Base-by-base conservation (phyloP, 441 rosid species). In the Aquilaria agallochum region DNA sequence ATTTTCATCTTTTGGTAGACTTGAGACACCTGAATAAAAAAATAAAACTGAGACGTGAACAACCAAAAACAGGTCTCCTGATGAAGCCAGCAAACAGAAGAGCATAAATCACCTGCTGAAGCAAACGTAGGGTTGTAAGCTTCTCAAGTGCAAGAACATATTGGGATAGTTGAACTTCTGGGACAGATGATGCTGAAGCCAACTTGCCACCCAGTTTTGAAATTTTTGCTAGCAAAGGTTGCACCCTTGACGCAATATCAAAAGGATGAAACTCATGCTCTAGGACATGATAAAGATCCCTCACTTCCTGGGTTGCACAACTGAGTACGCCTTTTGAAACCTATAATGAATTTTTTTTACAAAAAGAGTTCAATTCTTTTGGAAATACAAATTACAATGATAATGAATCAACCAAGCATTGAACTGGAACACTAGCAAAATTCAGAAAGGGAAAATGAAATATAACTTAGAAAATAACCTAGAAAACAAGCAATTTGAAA, bases 141-240 rank as follows among this genome's bases (percentile, higher is more conserved):
- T 82, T 92, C 71, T 92, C 97, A 66, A 95, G 76, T 45, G 92
- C 78, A 63, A 89, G 80, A 81, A 86, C 83, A 74, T 95, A 95
- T n/a, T 89, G 87, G 15, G 94, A 82, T 15, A 95, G 82, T 53
- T 87, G 89, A 72, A 89, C 90, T 76, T 95, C 97, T 30, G 98
- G 90, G 51, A 95, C 78, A 63, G 97, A 92, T 52, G 99, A 82
- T 63, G 95, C 96, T 42, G 97, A 92, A 34, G 91, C 79, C 68
- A 95, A 82, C 79, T 90, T 95, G 58, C 97, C 97, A 44, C 99
- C 97, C 49, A 87, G 68, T 75, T 88, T 95, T 10, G 97, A 90
- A 15, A 95, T 72, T 76, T 82, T 95, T 56, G 82, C 62, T 69
- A 95, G 70, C 66, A 90, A 62, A 11, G 98, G 97, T 68, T 88